Percentiles rank a stretch among this genome's conserved stretches.
These are phyloP conservation scores for Taxawa tesnikishii DNA, from an alignment of 2,329 filamentous ascomycete genomes.

Conservation along the genomic window DNA sequence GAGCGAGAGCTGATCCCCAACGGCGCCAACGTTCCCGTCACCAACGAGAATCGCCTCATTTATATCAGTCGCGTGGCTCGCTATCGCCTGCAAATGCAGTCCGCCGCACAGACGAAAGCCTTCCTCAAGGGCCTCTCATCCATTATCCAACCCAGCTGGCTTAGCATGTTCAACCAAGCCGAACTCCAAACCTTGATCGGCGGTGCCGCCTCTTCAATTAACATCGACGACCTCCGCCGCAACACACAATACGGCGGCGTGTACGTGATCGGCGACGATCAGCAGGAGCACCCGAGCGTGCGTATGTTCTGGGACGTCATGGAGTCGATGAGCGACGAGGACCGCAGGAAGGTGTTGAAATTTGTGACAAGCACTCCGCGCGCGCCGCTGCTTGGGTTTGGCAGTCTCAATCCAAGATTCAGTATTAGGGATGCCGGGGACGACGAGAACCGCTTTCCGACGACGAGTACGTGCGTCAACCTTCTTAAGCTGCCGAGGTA, in stretches of 20 bases:
- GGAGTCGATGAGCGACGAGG: slow-evolving; percentile 58
- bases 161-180: slow-evolving; percentile 96
- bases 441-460: slow-evolving; percentile 71
- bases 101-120: slow-evolving; percentile 66
- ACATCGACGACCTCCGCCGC: slow-evolving; percentile 70
- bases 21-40: slow-evolving; percentile 68
- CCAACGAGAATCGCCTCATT: slow-evolving; percentile 82
- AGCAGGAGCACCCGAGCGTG: slow-evolving; percentile 72
- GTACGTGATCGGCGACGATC: slow-evolving; percentile 82
- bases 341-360: slow-evolving; percentile 77
- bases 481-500: slow-evolving; percentile 86
- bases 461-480: slow-evolving; percentile 93
- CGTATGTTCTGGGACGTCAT: slow-evolving; percentile 87
- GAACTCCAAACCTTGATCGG: slow-evolving; percentile 90
- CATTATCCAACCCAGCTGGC: slow-evolving; percentile 86
- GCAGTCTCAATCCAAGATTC: slow-evolving; percentile 72
- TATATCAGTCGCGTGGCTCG: slow-evolving; percentile 88
- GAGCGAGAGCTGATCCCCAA: slow-evolving; percentile 65
- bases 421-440: slow-evolving; percentile 74
- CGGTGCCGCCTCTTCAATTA: slow-evolving; percentile 74
- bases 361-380: slow-evolving; percentile 92
- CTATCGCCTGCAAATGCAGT: slow-evolving; percentile 74
- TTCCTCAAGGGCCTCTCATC: slow-evolving; percentile 76
- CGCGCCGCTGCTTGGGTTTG: slow-evolving; percentile 80
- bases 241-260: slow-evolving; percentile 83